These are phyloP conservation scores for Nakaseomyces uthaithaninus DNA, from an alignment of 1,139 yeast species.

Conservation along the genomic window DNA sequence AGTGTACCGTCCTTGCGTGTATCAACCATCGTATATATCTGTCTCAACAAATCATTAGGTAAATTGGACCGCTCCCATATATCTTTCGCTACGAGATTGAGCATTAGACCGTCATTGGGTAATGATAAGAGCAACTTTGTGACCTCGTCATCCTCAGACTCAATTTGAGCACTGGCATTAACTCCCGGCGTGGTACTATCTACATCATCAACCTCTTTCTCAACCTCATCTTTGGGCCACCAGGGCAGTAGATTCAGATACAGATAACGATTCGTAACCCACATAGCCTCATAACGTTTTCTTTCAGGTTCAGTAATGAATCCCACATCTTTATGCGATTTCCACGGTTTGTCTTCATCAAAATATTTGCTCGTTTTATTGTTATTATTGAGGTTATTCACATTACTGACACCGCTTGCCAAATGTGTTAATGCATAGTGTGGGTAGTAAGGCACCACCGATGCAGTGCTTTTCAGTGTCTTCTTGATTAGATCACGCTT, in stretches of 20 bases:
- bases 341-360: constrained; percentile 94
- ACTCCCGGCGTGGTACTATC: constrained; percentile 4
- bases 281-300: constrained; percentile 83
- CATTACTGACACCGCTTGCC: constrained; percentile 11
- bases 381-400: constrained; percentile 10
- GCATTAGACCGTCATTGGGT: constrained; percentile 37
- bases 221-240: constrained; percentile 26
- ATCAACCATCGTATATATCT: constrained; percentile 78
- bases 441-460: constrained; percentile 10
- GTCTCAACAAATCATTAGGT: constrained; percentile 51
- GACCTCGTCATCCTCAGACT: constrained; percentile 2
- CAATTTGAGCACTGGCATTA: background rate
- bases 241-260: constrained; percentile 41
- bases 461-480: constrained; percentile 16
- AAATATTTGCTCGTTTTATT: constrained; percentile 36
- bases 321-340: constrained; percentile 60
- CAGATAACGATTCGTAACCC: constrained; percentile 78
- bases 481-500: constrained; percentile 13
- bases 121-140: constrained; percentile 8
- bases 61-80: constrained; percentile 75
- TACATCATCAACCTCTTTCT: constrained; percentile 16
- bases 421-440: constrained; percentile 5
- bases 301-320: constrained; percentile 63
- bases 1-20: constrained; percentile 67
- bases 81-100: constrained; percentile 54